phyloP scores from a whole-genome alignment of 1,284 basidiomycete genomes.

The Cystobasidium pallidum region DNA sequence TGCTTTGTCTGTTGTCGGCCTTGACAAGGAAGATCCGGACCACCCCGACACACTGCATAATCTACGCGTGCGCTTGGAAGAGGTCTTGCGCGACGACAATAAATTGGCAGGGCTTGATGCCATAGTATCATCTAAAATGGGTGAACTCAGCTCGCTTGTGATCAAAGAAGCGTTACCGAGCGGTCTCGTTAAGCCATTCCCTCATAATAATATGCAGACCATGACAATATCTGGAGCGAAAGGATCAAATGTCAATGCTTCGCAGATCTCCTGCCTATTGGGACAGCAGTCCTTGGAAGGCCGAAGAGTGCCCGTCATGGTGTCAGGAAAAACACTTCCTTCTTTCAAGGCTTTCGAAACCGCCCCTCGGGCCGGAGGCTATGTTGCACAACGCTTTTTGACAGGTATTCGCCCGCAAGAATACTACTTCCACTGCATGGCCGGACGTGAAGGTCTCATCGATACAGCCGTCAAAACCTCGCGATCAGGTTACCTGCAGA shows the following conservation, averaged over 20 bases:
- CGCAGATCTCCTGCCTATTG: constrained; percentile 94
- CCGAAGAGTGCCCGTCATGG: constrained; percentile 97
- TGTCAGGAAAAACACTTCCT: constrained; percentile 96
- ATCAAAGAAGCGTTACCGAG: constrained; percentile 77
- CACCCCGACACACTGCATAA: constrained; percentile 60
- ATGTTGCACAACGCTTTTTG: constrained; percentile 98
- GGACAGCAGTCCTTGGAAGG: constrained; percentile 98
- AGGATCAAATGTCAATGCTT: constrained; percentile 95
- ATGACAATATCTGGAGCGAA: constrained; percentile 99
- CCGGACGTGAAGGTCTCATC: constrained; percentile 96
- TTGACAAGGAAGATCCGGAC: constrained; percentile 72
- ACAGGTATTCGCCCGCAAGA: constrained; percentile 98
- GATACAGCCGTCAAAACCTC: constrained; percentile 99
- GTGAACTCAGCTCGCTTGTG: constrained; percentile 78
- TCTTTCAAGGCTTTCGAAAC: constrained; percentile 98
- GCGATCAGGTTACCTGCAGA: constrained; percentile 96
- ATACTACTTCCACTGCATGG: constrained; percentile 99
- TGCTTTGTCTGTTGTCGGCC: constrained; percentile 69
- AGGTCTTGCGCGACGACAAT: constrained; percentile 93
- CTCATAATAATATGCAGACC: constrained; percentile 98
- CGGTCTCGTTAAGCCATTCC: constrained; percentile 87
- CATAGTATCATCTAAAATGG: constrained; percentile 70
- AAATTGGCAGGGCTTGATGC: constrained; percentile 96
- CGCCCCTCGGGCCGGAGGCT: constrained; percentile 95
- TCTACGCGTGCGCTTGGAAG: constrained; percentile 69